Evolutionary conservation across 768 basidiomycete species (phyloP).

Genomic region (Xerocomus brunneocitrinus): DNA sequence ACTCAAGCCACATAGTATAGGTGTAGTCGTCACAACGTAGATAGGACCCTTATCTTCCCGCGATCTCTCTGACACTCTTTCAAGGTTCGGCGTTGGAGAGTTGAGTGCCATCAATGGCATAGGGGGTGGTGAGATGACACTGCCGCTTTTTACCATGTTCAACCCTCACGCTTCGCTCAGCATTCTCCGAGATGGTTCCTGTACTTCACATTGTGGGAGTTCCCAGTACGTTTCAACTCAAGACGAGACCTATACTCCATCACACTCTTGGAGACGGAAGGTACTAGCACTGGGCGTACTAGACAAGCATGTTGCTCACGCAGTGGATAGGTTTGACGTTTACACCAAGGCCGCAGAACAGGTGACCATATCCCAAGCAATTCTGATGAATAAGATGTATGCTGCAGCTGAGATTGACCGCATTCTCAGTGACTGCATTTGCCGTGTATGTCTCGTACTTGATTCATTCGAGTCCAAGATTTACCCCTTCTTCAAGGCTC

Average conservation of each 20-base stretch:
- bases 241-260: conserved; percentile 69
- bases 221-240: conserved; percentile 71
- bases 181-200: conserved; percentile 86
- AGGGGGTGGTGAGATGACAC: conserved; percentile 53
- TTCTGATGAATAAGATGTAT: conserved; percentile 45
- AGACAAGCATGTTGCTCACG: background rate
- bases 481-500: conserved; percentile 42
- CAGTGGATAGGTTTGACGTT: conserved; percentile 61
- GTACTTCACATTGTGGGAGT: conserved; percentile 85
- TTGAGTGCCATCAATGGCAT: conserved; percentile 83
- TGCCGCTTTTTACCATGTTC: background rate
- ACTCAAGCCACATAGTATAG: conserved; percentile 69
- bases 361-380: conserved; percentile 66
- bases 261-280: conserved; percentile 86
- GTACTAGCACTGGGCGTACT: conserved; percentile 26
- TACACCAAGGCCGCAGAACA: conserved; percentile 73
- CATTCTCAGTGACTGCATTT: conserved; percentile 65
- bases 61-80: background rate
- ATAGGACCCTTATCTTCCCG: conserved; percentile 2
- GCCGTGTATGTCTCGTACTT: conserved; percentile 35
- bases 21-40: conserved; percentile 77
- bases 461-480: background rate
- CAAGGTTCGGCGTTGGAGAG: conserved; percentile 90
- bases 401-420: conserved; percentile 76
- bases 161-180: conserved; percentile 31